These are phyloP conservation scores for Leccinum pseudoinsigne DNA, from an alignment of 1,284 basidiomycete genomes.

Conservation along the genomic window DNA sequence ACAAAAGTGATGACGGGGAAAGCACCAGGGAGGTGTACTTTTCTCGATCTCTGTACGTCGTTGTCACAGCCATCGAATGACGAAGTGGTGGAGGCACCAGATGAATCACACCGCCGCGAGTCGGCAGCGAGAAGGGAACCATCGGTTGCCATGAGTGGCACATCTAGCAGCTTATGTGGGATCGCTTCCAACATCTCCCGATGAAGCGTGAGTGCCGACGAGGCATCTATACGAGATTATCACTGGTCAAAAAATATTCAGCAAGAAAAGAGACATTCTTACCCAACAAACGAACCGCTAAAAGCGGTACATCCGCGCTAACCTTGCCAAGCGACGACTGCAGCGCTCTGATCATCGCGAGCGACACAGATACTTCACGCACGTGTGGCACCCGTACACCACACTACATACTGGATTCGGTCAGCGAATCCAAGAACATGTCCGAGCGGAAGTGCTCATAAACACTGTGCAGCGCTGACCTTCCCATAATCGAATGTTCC, in stretches of 20 bases:
- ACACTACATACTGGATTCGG: too few relatives aligned
- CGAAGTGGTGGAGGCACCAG: conserved; percentile 19
- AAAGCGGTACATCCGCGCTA: conserved; percentile 46
- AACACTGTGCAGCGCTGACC: too few relatives aligned
- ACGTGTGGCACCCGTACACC: too few relatives aligned
- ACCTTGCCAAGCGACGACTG: conserved; percentile 76
- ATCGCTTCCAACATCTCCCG: conserved; percentile 79
- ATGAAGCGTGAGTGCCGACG: conserved; percentile 54
- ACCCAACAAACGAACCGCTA: conserved; percentile 74
- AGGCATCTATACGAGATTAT: conserved; percentile 48
- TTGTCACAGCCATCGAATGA: conserved; percentile 33
- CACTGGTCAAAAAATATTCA: not conserved
- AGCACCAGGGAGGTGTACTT: conserved; percentile 27
- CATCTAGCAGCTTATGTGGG: conserved; percentile 52
- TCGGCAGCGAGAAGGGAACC: conserved; percentile 38
- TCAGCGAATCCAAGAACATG: too few relatives aligned
- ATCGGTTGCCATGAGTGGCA: not conserved
- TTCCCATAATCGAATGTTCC: too few relatives aligned
- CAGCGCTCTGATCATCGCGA: conserved; percentile 73
- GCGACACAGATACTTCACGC: conserved; percentile 59
- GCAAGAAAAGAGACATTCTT: conserved; percentile 19
- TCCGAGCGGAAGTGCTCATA: conserved; percentile 33
- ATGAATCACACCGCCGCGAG: conserved; percentile 7
- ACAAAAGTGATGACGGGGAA: conserved; percentile 22
- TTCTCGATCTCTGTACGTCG: conserved; percentile 40